Evolutionary conservation across 2,329 filamentous ascomycete genomes (phyloP).

Genomic region (Chaetomium sp.): DNA sequence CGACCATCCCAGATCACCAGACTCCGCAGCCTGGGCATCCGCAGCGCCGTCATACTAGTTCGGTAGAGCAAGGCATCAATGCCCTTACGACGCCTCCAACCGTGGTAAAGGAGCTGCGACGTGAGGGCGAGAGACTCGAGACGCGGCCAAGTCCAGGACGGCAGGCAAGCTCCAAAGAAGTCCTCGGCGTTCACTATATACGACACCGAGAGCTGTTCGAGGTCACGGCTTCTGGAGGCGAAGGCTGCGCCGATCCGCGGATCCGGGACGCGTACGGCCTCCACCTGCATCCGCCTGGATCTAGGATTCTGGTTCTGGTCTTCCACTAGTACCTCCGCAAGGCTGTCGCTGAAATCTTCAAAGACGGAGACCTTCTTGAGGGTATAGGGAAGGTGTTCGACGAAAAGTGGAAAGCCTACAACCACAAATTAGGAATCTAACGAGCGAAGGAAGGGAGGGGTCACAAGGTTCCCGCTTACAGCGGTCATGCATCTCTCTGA

Average conservation of each 20-base stretch:
- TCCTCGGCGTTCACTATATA: conserved; percentile 8
- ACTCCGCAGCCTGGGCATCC: neutral
- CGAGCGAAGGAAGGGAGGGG: neutral
- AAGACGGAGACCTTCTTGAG: conserved; percentile 1
- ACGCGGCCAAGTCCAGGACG: neutral
- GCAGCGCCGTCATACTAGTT: neutral
- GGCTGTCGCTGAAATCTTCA: conserved; percentile 8
- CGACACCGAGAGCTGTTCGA: conserved; percentile 11
- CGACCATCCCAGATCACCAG: conserved; percentile 6
- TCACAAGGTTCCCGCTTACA: neutral
- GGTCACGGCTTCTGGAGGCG: conserved; percentile 4
- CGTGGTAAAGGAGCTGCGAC: neutral
- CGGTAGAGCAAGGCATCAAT: neutral
- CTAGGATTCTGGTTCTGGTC: neutral
- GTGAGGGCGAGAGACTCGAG: conserved; percentile 8
- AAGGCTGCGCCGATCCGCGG: neutral
- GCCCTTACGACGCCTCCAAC: too few relatives aligned
- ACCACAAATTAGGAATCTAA: neutral
- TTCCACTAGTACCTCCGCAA: neutral
- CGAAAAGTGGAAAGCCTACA: neutral
- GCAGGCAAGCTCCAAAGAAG: conserved; percentile 1
- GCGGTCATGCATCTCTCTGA: neutral
- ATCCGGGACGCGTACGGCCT: neutral
- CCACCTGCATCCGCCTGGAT: neutral
- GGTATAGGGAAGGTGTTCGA: neutral